phyloP scores from a whole-genome alignment of 2,329 filamentous ascomycete species.

The Colletotrichum liaoningense region DNA sequence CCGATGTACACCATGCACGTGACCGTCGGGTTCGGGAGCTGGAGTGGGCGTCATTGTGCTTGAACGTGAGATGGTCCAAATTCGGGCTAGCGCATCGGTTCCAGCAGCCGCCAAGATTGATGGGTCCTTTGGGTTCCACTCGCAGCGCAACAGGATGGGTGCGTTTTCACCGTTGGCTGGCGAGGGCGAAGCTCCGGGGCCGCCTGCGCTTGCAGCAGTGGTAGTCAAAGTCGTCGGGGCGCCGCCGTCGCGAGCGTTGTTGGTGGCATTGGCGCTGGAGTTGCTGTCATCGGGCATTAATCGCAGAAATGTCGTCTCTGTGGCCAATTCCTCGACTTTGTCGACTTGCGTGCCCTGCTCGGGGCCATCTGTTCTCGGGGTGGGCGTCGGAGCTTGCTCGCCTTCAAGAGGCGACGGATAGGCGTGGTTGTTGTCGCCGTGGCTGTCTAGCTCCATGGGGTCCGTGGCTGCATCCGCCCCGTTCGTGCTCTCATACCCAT shows the following conservation, averaged over 20 bases:
- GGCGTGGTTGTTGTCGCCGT: slow-evolving; percentile 66
- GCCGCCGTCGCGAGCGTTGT: slow-evolving; percentile 43
- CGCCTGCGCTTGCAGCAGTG: slow-evolving; percentile 41
- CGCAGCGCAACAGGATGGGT: slow-evolving; percentile 74
- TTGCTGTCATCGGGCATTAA: slow-evolving; percentile 56
- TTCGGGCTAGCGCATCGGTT: slow-evolving; percentile 76
- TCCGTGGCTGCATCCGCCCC: slow-evolving; percentile 58
- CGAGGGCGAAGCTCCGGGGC: slow-evolving; percentile 40
- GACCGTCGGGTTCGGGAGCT: slow-evolving; percentile 43
- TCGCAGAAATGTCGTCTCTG: slow-evolving; percentile 71
- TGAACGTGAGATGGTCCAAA: slow-evolving; percentile 73
- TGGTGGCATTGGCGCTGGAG: slow-evolving; percentile 6
- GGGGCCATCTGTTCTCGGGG: slow-evolving; percentile 68
- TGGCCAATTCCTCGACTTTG: slow-evolving; percentile 70
- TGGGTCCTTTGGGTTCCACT: slow-evolving; percentile 75
- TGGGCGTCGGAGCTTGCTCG: slow-evolving; percentile 64
- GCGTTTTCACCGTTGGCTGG: slow-evolving; percentile 58
- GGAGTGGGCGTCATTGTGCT: slow-evolving; percentile 45
- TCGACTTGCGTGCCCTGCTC: slow-evolving; percentile 74
- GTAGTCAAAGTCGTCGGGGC: slow-evolving; percentile 48
- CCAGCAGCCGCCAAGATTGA: slow-evolving; percentile 75
- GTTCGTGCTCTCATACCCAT: slow-evolving; percentile 66
- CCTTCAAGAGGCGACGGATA: slow-evolving; percentile 74
- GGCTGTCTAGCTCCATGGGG: slow-evolving; percentile 70
- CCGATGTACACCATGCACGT: slow-evolving; percentile 56